Evolutionary conservation across 768 basidiomycete species (phyloP), one percentile per base, ranked within the genome.

Genomic region (Boletus vermiculosoides): DNA sequence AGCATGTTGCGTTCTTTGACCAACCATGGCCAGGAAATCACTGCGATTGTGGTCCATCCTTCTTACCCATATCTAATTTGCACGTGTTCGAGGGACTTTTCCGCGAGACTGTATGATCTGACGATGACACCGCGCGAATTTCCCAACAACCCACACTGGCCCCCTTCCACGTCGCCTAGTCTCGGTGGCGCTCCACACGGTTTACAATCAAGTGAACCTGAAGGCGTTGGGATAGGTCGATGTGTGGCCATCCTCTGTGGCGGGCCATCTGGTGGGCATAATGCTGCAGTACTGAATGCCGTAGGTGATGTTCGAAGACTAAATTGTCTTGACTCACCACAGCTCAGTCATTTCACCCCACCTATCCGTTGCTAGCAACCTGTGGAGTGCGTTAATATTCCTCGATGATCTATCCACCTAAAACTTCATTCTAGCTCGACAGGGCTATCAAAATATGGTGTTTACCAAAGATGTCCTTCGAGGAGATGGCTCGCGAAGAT

Each of bases 371-470:
- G 16, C 77, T 92, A 50, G 89, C 88, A 11, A 92, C 90, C 16
- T 87, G 88, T 63, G 90, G 90, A 22, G 90, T 91, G 68, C 57
- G 84, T 73, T 7, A 13, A 28, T 49, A 16, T 42, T 25, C 34
- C 31, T 44, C 6, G 41, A 52, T 20, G 40, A 41, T 45, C 15
- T n/a, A 16, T 44, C 31, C 25, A 30, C 60, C 51, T 62, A 36
- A 55, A 15, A 2, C 22, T 23, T 4, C 16, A 25, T 34, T 54
- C 15, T 52, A 92, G 90, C 75, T 90, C 61, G 90, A 92, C 60
- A 80, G 88, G 56, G 73, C 77, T 3, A 81, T 90, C 34, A 91
- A 91, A 70, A 88, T 92, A 7, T 92, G 90, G 90, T 74, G 78
- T 45, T 70, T 87, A 20, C 78, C 81, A 25, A 71, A 68, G 2